Evolutionary conservation across 1,284 basidiomycete genomes (phyloP).

Genomic region (Paramarasmius palmivorus): DNA sequence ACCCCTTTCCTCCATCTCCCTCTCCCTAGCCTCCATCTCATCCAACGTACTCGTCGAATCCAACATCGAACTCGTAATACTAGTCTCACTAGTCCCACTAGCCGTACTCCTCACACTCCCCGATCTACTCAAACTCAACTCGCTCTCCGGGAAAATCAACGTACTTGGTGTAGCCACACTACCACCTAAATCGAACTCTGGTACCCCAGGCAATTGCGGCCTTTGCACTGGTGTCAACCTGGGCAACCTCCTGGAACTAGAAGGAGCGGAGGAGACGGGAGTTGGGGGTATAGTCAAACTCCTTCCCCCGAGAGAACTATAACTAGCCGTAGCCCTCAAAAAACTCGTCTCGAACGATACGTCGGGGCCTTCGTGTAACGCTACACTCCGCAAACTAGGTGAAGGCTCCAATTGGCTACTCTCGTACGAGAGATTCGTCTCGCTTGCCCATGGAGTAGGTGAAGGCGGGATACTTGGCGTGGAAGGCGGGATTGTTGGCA

Average conservation of each 20-base stretch:
- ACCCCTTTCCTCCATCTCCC: slow-evolving; percentile 10
- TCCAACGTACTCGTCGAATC: slow-evolving; percentile 30
- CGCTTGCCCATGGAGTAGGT: slow-evolving; percentile 47
- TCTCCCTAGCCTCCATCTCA: slow-evolving; percentile 16
- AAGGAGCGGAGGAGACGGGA: no score
- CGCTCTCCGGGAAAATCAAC: slow-evolving; percentile 21
- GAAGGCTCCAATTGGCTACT: slow-evolving; percentile 68
- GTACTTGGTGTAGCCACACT: slow-evolving; percentile 33
- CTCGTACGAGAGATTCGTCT: slow-evolving; percentile 67
- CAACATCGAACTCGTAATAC: slow-evolving; percentile 35
- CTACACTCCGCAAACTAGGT: slow-evolving; percentile 59
- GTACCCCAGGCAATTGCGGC: no score
- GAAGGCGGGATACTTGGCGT: slow-evolving; percentile 7
- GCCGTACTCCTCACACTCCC: slow-evolving; percentile 29
- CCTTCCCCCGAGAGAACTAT: slow-evolving; percentile 42
- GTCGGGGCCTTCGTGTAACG: slow-evolving; percentile 58
- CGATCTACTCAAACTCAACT: slow-evolving; percentile 12
- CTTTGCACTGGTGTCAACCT: no score
- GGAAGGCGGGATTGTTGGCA: slow-evolving; percentile 10
- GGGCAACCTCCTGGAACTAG: no score
- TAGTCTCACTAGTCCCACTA: slow-evolving; percentile 29
- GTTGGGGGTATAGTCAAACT: slow-evolving; percentile 45
- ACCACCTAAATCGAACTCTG: slow-evolving; percentile 26
- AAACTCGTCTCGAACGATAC: slow-evolving; percentile 62
- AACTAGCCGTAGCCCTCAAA: slow-evolving; percentile 48